phyloP scores from a whole-genome alignment of 202 grass and related monocot species.

The Eragrostis tef region DNA sequence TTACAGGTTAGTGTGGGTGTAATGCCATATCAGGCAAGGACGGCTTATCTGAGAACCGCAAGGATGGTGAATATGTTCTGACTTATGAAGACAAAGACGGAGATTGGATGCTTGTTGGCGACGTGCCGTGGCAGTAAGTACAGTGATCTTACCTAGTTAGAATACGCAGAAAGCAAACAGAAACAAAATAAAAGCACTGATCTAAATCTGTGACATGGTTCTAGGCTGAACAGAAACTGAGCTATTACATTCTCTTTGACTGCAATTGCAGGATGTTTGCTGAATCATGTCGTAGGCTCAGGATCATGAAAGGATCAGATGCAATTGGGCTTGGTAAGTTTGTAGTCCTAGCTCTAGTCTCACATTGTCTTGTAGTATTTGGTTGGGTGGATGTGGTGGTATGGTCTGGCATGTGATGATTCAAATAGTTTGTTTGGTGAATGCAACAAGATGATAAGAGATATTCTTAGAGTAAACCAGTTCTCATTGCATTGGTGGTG shows the following conservation, averaged over 20 bases:
- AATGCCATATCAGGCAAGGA: slow-evolving; percentile 61
- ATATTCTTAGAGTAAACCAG: not conserved
- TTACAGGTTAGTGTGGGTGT: slow-evolving; percentile 67
- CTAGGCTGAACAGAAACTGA: not conserved
- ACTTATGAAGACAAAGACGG: slow-evolving; percentile 96
- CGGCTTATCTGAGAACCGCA: slow-evolving; percentile 57
- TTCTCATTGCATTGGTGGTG: too few species aligned
- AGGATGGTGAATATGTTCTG: slow-evolving; percentile 78
- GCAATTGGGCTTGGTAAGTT: slow-evolving; percentile 85
- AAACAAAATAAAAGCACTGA: not conserved
- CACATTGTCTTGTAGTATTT: not conserved
- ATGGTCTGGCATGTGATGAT: slow-evolving; percentile 5
- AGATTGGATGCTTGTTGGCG: slow-evolving; percentile 95
- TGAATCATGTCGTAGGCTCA: slow-evolving; percentile 71
- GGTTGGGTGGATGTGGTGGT: slow-evolving; percentile 2
- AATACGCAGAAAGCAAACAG: slow-evolving; percentile 1
- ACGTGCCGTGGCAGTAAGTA: slow-evolving; percentile 86
- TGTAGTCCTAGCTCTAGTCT: not conserved
- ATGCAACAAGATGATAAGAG: not conserved
- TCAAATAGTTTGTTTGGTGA: not conserved
- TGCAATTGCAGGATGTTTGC: slow-evolving; percentile 70
- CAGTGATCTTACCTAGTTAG: slow-evolving; percentile 20
- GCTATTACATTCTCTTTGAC: slow-evolving; percentile 11
- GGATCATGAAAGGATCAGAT: slow-evolving; percentile 95
- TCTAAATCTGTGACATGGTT: slow-evolving; percentile 9